Base-by-base conservation (phyloP, 106 monocot species). In the Acorus calamus region DNA sequence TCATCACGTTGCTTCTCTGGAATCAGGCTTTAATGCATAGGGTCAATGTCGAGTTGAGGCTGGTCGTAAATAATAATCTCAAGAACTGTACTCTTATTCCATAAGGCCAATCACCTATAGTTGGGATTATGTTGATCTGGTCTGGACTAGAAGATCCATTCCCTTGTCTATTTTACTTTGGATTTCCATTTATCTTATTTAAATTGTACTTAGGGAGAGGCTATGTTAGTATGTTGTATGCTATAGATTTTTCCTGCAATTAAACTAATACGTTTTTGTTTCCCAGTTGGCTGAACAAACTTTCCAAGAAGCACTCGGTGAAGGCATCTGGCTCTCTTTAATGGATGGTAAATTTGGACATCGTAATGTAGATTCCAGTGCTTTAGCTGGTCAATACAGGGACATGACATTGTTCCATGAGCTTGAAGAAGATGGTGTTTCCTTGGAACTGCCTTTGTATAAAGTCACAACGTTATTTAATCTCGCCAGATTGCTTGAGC, bases 401-500 rank as follows among this genome's bases (percentile, higher is more conserved):
- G 88, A 86, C 51, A 57, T 83, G 69, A 68, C 74, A 57, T 43
- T 79, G 55, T 92, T 98, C 57, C 75, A 75, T 43, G 85, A 86
- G 41, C 79, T 98, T 66, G 88, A 86, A 81, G 88, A 92, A 77
- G 76, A 71, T 55, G 85, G 88, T 47, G 52, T 55, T 55, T 71
- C 78, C 42, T 60, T 92, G 61, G 87, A 86, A 11, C 69, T 98
- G 28, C 92, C 85, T 55, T 91, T 83, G 88, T 80, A 92, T 58
- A 98, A 92, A 77, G 83, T 98, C 48, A 88, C 92, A 60, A 67
- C 83, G 61, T 66, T 98, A 42, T 98, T 98, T 50, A 98, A 98
- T 59, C 81, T 81, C 75, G 88, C 92, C 46, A 83, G 92, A 71
- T 77, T 98, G 71, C 78, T 98, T 54, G 98, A 98, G 66, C 81